Evolutionary conservation across 129 eudicot genomes (phyloP), one percentile per base, ranked within the genome.

Genomic region (Kitagawia praeruptora): DNA sequence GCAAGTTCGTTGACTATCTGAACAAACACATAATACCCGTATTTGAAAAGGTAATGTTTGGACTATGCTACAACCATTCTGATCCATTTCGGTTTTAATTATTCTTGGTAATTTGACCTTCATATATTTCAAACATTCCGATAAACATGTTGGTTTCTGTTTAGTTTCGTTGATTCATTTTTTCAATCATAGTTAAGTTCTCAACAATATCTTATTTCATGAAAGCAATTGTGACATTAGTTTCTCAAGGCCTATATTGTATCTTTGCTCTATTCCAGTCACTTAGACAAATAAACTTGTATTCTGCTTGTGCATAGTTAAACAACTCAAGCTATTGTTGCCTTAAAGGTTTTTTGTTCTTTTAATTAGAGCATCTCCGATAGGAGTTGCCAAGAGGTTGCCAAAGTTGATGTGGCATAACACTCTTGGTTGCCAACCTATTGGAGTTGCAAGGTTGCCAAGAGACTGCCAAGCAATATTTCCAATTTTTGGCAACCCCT

Each of bases 1-100:
- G 92, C 83, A 90, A 86, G 85, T 88, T 90, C 69, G 61, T 90
- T 56, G 83, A 54, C 79, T 88, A 90, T 82, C 51, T 88, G 75
- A 81, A 47, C 83, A 90, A 90, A 79, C 87, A 86, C 58, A 88
- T 90, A 10, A 14, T 88, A 74, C 90, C 90, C 45, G 90, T 78
- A 44, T 86, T 88, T 83, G 96, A 88, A 49, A 88, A 88, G 92
- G 96, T 90, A 84, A 78, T 71, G 19, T 69, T 64, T 41, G 70
- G 39, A 23, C 42, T 21, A 63, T 16, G 14, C 8, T 18, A 11
- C 42, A 47, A n/a, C 66, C 16, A 21, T 23, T n/a, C 15, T 40
- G 42, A 2, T 51, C 56, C 44, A n/a, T 41, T 39, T 61, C 10
- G 63, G 44, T 25, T 38, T 77, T 63, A 1, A 0, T 37, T 38